Percentiles rank a stretch among this genome's conserved stretches.
These are phyloP conservation scores for Phaseolus lunatus DNA, from an alignment of 306 rosid species.

Conservation along the genomic window DNA sequence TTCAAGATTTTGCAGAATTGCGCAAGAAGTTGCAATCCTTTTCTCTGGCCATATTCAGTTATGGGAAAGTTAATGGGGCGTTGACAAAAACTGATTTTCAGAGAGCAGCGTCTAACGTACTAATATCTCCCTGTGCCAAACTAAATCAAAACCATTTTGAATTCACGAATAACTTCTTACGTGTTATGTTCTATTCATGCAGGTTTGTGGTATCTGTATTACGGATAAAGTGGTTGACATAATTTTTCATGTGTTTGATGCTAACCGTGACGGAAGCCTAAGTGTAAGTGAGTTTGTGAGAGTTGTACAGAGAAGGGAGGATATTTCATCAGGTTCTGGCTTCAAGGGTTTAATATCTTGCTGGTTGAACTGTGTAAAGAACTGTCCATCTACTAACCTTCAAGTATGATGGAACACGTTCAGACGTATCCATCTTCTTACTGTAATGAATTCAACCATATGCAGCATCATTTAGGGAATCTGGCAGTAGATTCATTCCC, in stretches of 20 bases:
- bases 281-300: slow-evolving; percentile 71
- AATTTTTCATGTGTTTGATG: slow-evolving; percentile 78
- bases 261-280: slow-evolving; percentile 66
- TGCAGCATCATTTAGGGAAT: not conserved
- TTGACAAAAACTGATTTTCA: slow-evolving; percentile 77
- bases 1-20: slow-evolving; percentile 67
- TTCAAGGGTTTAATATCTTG: slow-evolving; percentile 59
- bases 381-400: slow-evolving; percentile 56
- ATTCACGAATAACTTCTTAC: slow-evolving; percentile 11
- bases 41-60: slow-evolving; percentile 79
- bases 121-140: slow-evolving; percentile 15
- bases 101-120: slow-evolving; percentile 85
- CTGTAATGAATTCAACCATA: slow-evolving; percentile 23
- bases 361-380: slow-evolving; percentile 59
- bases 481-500: slow-evolving; percentile 20
- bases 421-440: slow-evolving; percentile 27
- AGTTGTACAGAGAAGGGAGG: slow-evolving; percentile 65
- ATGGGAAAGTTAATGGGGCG: slow-evolving; percentile 72
- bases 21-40: slow-evolving; percentile 65
- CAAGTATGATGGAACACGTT: slow-evolving; percentile 33
- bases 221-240: slow-evolving; percentile 68
- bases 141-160: slow-evolving; percentile 8
- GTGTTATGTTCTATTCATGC: slow-evolving; percentile 33
- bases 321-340: slow-evolving; percentile 40
- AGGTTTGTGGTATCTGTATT: slow-evolving; percentile 74